Evolutionary conservation across 2,329 filamentous ascomycete genomes (phyloP).

Genomic region (Akanthomyces dipterigenus): DNA sequence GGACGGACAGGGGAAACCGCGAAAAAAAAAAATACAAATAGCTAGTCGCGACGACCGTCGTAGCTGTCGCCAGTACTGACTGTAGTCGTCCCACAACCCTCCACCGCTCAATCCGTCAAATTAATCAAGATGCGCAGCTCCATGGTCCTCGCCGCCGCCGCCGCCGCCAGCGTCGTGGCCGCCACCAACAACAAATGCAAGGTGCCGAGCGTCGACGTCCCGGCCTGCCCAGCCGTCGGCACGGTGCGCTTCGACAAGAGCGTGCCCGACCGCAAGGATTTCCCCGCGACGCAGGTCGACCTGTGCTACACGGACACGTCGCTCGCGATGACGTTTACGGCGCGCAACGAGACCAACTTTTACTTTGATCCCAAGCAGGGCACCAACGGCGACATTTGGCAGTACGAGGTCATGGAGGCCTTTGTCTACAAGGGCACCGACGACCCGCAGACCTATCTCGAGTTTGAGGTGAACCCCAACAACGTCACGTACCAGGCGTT

Average conservation of each 20-base stretch:
- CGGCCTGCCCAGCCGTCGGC: slow-evolving; percentile 30
- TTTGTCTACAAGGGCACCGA: slow-evolving; percentile 39
- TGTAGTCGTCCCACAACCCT: neutral
- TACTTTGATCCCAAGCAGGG: slow-evolving; percentile 36
- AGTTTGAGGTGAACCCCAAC: slow-evolving; percentile 45
- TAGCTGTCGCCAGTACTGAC: neutral
- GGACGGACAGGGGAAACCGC: neutral
- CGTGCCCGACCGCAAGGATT: slow-evolving; percentile 33
- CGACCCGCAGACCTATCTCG: slow-evolving; percentile 42
- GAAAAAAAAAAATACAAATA: neutral
- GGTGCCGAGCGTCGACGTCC: slow-evolving; percentile 28
- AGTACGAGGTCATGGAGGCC: slow-evolving; percentile 45
- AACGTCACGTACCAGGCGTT: slow-evolving; percentile 46
- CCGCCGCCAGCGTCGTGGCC: slow-evolving; percentile 6
- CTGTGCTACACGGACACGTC: slow-evolving; percentile 38
- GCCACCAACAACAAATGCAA: slow-evolving; percentile 10
- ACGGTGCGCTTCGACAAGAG: slow-evolving; percentile 34
- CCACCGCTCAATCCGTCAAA: neutral
- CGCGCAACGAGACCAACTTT: slow-evolving; percentile 39
- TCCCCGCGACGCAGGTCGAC: slow-evolving; percentile 38
- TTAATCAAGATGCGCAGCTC: slow-evolving; percentile 2
- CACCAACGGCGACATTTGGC: slow-evolving; percentile 41
- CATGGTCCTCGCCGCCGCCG: neutral
- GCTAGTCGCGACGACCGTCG: neutral
- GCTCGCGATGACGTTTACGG: slow-evolving; percentile 37